Conservation (phyloP, 495 filamentous ascomycete species). For the Penicillium chermesinum region DNA sequence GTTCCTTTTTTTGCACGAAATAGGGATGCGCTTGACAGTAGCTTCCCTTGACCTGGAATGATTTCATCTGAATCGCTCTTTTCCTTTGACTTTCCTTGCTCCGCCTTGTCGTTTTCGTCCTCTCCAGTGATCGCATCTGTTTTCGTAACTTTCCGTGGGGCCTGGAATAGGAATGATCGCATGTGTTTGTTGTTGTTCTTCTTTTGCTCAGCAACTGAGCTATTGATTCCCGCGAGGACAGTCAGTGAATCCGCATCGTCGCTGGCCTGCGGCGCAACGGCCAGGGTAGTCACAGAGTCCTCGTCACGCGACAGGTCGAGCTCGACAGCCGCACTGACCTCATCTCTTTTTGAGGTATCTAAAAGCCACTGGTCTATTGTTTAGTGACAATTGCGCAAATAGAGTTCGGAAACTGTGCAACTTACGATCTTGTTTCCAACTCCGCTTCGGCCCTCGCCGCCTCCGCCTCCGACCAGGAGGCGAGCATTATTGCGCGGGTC, state of each 20-base stretch:
- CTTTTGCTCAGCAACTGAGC: slow-evolving; percentile 60
- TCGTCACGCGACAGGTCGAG: slow-evolving; percentile 80
- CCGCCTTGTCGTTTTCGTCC: slow-evolving; percentile 15
- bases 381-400: slow-evolving; percentile 3
- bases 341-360: slow-evolving; percentile 56
- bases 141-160: slow-evolving; percentile 27
- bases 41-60: slow-evolving; percentile 41
- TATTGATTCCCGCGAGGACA: slow-evolving; percentile 84
- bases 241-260: slow-evolving; percentile 46
- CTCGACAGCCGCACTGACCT: slow-evolving; percentile 63
- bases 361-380: slow-evolving; percentile 54
- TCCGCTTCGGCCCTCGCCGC: slow-evolving; percentile 77
- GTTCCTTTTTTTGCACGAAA: slow-evolving; percentile 51
- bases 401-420: slow-evolving; percentile 11
- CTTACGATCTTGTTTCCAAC: slow-evolving; percentile 87
- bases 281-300: slow-evolving; percentile 85
- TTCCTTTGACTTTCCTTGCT: slow-evolving; percentile 24
- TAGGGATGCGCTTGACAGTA: slow-evolving; percentile 54
- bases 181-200: slow-evolving; percentile 85
- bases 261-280: slow-evolving; percentile 50
- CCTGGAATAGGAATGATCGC: slow-evolving; percentile 65
- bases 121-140: slow-evolving; percentile 9
- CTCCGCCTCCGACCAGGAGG: slow-evolving; percentile 85
- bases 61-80: slow-evolving; percentile 20
- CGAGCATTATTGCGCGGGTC: slow-evolving; percentile 69